Base-by-base conservation (phyloP, 2,329 filamentous ascomycete species). In the Domatiomyces globalis region DNA sequence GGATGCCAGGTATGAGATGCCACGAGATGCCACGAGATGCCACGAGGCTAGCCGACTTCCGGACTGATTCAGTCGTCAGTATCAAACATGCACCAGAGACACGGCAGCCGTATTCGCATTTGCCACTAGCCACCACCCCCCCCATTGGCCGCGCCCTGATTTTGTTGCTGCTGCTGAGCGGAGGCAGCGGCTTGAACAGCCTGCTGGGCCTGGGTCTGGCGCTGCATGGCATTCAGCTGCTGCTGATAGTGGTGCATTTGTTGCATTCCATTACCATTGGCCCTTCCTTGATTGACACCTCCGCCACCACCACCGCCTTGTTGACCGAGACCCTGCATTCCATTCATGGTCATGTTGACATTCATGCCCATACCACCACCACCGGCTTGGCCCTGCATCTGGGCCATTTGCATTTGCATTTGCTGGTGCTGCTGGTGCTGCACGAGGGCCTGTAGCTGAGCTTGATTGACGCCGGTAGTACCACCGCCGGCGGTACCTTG, bases 81-180 rank as follows among this genome's bases (percentile, higher is more conserved):
- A 12, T 2, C 33, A 15, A 5, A 39, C 15, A 39, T 15, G 12
- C 10, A 5, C 33, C 33, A 39, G 33, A 15, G 33, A 71, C 64
- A 4, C 62, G 62, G 45, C 72, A 63, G 9, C 71, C 58, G 59
- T 68, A 72, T 6, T 73, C 61, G 49, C 69, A 65, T 15, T 52
- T 53, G 45, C 60, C 59, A 15, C 50, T 44, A 17, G 52, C 50
- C 2, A 56, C 59, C 45, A 62, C 25, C 33, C 4, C 33, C 20
- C 42, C 46, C 9, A 12, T 17, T 25, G 46, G 17, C 33, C 19
- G 46, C 25, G 19, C 19, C 17, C 46, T 25, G 46, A 9, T 48
- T 48, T 22, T 25, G 19, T 33, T 19, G 33, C 18, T 48, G 18
- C 20, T 45, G 19, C 25, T 45, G 19, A n/a, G 19, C 25, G 25